Conservation (phyloP, 2,329 filamentous ascomycete species). For the Nothopassalora personata region DNA sequence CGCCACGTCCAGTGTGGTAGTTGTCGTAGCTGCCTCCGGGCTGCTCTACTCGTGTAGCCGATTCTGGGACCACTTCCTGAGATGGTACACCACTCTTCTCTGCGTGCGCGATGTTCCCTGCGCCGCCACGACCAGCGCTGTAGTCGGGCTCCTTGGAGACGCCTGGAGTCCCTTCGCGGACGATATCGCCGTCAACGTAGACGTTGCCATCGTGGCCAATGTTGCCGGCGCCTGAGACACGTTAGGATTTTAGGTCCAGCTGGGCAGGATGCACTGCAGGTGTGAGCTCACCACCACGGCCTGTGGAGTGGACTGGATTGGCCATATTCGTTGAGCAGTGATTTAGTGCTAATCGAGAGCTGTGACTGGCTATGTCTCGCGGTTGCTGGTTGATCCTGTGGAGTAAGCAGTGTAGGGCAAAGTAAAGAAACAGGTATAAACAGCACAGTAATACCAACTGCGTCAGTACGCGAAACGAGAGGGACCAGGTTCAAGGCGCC, state of each 20-base stretch:
- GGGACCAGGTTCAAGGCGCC: background rate
- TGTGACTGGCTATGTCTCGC: background rate
- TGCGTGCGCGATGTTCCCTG: conserved; percentile 21
- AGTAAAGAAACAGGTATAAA: background rate
- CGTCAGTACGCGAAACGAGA: background rate
- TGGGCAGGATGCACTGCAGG: background rate
- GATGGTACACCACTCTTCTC: conserved; percentile 21
- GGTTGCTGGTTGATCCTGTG: background rate
- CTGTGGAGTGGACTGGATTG: conserved; percentile 43
- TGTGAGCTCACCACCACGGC: conserved; percentile 49
- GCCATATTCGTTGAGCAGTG: background rate
- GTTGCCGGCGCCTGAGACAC: conserved; percentile 51
- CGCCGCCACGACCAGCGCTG: conserved; percentile 35
- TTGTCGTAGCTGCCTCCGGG: conserved; percentile 35
- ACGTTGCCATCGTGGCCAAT: conserved; percentile 48
- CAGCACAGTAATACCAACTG: background rate
- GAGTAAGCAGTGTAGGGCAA: background rate
- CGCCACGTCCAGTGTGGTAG: conserved; percentile 46
- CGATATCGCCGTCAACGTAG: conserved; percentile 43
- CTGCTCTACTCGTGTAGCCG: conserved; percentile 30
- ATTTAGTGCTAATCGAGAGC: background rate
- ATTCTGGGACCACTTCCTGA: conserved; percentile 42
- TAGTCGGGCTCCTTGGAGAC: conserved; percentile 36
- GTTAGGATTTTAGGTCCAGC: background rate
- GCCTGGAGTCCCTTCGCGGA: conserved; percentile 42